A percentile compares a stretch with the other conserved stretches of the same genome.
These are phyloP conservation scores for Epichloe sp. DNA, from an alignment of 2,329 filamentous ascomycete species.

Conservation along the genomic window DNA sequence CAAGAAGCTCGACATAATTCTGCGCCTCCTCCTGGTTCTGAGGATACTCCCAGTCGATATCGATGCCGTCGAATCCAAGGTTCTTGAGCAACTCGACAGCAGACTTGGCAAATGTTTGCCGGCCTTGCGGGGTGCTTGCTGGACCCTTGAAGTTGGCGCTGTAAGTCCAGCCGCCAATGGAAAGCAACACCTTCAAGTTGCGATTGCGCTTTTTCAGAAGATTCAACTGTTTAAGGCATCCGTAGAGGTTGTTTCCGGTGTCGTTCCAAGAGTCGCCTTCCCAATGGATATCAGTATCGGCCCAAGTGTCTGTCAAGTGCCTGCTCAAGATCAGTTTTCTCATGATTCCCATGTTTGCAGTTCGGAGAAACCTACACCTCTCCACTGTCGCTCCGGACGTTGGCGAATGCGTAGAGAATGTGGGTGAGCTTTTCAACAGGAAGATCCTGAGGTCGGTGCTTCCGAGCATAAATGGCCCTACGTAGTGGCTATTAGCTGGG, in stretches of 20 bases:
- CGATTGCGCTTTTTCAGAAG: slow-evolving; percentile 71
- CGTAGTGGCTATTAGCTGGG: background rate
- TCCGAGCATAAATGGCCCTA: slow-evolving; percentile 73
- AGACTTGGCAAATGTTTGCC: slow-evolving; percentile 57
- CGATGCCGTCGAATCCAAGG: slow-evolving; percentile 62
- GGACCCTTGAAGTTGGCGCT: slow-evolving; percentile 69
- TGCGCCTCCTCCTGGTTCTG: slow-evolving; percentile 39
- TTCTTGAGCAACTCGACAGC: slow-evolving; percentile 67
- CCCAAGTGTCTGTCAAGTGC: slow-evolving; percentile 47
- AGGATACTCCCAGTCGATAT: slow-evolving; percentile 59
- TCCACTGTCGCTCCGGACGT: slow-evolving; percentile 64
- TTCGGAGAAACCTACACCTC: slow-evolving; percentile 48
- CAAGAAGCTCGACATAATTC: slow-evolving; percentile 46
- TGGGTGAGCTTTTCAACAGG: slow-evolving; percentile 74
- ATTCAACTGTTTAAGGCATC: slow-evolving; percentile 79
- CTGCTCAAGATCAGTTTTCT: slow-evolving; percentile 12
- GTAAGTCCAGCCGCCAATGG: slow-evolving; percentile 89
- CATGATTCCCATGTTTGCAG: background rate
- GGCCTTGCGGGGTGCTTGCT: slow-evolving; percentile 56
- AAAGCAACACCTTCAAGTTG: slow-evolving; percentile 72
- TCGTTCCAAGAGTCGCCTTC: slow-evolving; percentile 60
- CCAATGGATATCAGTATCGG: slow-evolving; percentile 62
- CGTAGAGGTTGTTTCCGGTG: slow-evolving; percentile 68
- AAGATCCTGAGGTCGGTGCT: slow-evolving; percentile 75
- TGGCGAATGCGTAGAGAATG: slow-evolving; percentile 82